Conservation (phyloP, 176 grass and related monocot genomes). For the Pharus latifolius region DNA sequence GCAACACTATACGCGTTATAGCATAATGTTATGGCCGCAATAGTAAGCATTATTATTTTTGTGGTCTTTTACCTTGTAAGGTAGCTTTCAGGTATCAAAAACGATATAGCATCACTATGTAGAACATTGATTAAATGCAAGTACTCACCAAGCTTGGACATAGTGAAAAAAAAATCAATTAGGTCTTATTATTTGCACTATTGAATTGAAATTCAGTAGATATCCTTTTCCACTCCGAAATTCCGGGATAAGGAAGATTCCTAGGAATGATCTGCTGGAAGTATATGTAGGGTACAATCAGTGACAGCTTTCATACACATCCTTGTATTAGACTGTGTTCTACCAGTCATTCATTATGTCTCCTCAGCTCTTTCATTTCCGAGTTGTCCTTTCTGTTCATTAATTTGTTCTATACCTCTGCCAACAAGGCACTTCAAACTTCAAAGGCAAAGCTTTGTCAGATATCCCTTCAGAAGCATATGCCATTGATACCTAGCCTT, state of each 20-base stretch:
- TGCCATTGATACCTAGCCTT: conserved; percentile 6
- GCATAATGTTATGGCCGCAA: too few species aligned
- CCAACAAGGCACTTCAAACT: neutral
- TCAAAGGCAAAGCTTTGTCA: neutral
- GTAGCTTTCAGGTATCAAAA: too few species aligned
- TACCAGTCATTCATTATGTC: conserved; percentile 10
- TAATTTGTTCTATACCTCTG: neutral
- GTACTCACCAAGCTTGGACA: too few species aligned
- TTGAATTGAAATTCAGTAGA: neutral
- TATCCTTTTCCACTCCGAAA: neutral
- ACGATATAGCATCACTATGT: too few species aligned
- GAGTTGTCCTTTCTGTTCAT: conserved; percentile 13
- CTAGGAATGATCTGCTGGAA: conserved; percentile 3
- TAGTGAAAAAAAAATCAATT: too few species aligned
- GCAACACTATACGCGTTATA: too few species aligned
- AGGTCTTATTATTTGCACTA: too few species aligned
- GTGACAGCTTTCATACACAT: conserved; percentile 1
- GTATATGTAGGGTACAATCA: conserved; percentile 11
- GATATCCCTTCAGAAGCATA: conserved; percentile 21
- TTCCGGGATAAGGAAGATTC: neutral
- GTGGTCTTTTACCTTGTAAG: too few species aligned
- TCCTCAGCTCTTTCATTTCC: neutral
- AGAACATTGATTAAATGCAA: too few species aligned
- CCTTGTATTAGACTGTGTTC: too few species aligned
- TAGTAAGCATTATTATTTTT: too few species aligned